phyloP scores from a whole-genome alignment of 129 eudicot species.

The Escallonia herrerae region DNA sequence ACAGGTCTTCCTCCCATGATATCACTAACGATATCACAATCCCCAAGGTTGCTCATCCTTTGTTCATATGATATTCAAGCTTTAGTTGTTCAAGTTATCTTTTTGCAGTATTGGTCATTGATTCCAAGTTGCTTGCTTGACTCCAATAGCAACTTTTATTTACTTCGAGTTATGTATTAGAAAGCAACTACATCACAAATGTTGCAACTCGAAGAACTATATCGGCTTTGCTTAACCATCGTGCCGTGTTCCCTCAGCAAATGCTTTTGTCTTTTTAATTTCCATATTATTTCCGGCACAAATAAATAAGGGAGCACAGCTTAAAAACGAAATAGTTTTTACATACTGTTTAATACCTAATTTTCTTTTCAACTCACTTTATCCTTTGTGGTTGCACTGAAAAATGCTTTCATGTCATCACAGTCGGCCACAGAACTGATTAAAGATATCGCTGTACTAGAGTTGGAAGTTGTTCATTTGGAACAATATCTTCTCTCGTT shows the following conservation, averaged over 20 bases:
- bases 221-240: too few species aligned
- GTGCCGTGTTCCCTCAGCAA: too few species aligned
- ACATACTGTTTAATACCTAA: background rate
- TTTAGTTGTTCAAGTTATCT: background rate
- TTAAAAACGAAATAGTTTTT: too few species aligned
- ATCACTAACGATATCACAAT: conserved; percentile 37
- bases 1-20: conserved; percentile 36
- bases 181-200: too few species aligned
- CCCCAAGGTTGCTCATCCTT: conserved; percentile 48
- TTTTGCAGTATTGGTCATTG: background rate
- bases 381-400: background rate
- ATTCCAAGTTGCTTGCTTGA: background rate
- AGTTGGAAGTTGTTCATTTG: conserved; percentile 75
- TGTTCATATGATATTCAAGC: background rate
- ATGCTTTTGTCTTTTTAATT: too few species aligned
- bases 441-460: conserved; percentile 69
- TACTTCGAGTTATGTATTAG: too few species aligned
- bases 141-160: too few species aligned
- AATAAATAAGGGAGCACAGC: too few species aligned
- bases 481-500: conserved; percentile 86
- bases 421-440: conserved; percentile 88
- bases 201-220: too few species aligned
- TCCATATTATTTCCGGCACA: too few species aligned
- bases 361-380: background rate
- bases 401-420: conserved; percentile 11